phyloP scores from a whole-genome alignment of 495 filamentous ascomycete genomes.

The Penicillium pulvis region DNA sequence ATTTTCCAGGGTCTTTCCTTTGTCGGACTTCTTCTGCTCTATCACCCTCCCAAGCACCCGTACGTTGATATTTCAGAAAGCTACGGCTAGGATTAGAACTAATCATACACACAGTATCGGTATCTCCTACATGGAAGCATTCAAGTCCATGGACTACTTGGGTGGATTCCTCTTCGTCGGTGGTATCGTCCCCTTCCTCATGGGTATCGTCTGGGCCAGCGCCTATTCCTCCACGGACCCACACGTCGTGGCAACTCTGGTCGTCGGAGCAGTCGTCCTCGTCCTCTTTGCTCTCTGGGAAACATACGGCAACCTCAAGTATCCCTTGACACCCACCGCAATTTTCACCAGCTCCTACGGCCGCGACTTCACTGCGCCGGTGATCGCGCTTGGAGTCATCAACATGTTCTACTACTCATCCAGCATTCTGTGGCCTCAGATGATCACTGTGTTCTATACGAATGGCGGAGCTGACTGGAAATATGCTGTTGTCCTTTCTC shows the following conservation, averaged over 20 bases:
- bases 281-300: constrained; percentile 31
- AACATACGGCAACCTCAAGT: constrained; percentile 24
- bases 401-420: constrained; percentile 36
- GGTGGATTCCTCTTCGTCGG: constrained; percentile 28
- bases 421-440: constrained; percentile 31
- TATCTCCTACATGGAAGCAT: constrained; percentile 23
- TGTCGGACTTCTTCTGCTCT: constrained; percentile 24
- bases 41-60: constrained; percentile 30
- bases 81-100: not conserved
- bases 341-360: constrained; percentile 27
- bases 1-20: constrained; percentile 29
- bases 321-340: constrained; percentile 24
- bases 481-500: constrained; percentile 24
- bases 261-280: constrained; percentile 23
- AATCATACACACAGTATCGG: constrained; percentile 16
- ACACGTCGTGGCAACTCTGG: constrained; percentile 27
- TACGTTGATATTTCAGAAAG: constrained; percentile 6
- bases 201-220: constrained; percentile 32
- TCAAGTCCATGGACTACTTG: constrained; percentile 30
- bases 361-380: constrained; percentile 28
- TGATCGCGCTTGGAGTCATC: constrained; percentile 27
- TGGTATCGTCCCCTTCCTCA: constrained; percentile 26
- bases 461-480: constrained; percentile 26
- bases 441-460: constrained; percentile 27
- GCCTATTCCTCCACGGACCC: constrained; percentile 27